phyloP scores from a whole-genome alignment of 2,329 filamentous ascomycete genomes.

The Xylariaceae sp. region DNA sequence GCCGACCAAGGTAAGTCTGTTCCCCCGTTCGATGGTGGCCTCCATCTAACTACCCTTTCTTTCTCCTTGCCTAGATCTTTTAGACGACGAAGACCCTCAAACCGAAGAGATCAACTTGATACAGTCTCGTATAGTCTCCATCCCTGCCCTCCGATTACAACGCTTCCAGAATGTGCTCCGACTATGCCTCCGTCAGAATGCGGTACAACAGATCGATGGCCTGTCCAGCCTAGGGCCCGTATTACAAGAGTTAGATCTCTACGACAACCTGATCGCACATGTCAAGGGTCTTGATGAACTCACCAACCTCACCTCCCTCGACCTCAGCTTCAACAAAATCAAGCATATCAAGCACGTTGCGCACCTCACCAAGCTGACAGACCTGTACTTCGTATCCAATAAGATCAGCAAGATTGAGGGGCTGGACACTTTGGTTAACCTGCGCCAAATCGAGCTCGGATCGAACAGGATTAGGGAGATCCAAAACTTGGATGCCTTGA shows the following conservation, averaged over 20 bases:
- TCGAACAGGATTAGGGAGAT: slow-evolving; percentile 90
- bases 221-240: slow-evolving; percentile 58
- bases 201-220: slow-evolving; percentile 72
- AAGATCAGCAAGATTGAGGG: slow-evolving; percentile 85
- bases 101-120: slow-evolving; percentile 78
- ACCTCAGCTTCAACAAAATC: slow-evolving; percentile 98
- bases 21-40: not conserved
- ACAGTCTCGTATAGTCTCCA: slow-evolving; percentile 76
- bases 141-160: slow-evolving; percentile 70
- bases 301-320: slow-evolving; percentile 67
- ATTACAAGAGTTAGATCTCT: slow-evolving; percentile 81
- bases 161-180: slow-evolving; percentile 70
- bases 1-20: slow-evolving; percentile 65
- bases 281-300: slow-evolving; percentile 77
- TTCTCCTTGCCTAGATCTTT: slow-evolving; percentile 42
- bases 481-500: slow-evolving; percentile 70
- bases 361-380: slow-evolving; percentile 68
- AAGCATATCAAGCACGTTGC: slow-evolving; percentile 91
- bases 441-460: slow-evolving; percentile 82
- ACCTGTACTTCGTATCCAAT: slow-evolving; percentile 91
- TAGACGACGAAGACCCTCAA: slow-evolving; percentile 52
- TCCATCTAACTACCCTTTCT: slow-evolving; percentile 4
- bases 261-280: slow-evolving; percentile 90
- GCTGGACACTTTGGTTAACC: slow-evolving; percentile 62
- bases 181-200: slow-evolving; percentile 88